Evolutionary conservation across 495 filamentous ascomycete species (phyloP).

Genomic region (Podospora didyma): DNA sequence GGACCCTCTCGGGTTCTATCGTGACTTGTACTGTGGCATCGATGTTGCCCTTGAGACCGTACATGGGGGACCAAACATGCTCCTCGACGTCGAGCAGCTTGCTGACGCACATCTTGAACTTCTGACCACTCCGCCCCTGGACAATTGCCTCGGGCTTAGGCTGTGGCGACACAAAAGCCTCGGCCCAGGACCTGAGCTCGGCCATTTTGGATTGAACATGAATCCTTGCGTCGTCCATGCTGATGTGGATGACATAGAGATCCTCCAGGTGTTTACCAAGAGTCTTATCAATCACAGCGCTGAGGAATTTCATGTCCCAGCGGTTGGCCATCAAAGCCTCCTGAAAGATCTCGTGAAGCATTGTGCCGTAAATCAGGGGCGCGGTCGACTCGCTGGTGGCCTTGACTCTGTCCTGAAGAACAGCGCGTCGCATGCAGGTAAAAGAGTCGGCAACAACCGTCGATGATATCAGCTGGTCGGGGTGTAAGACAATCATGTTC

Average conservation of each 20-base stretch:
- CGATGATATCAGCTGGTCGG: slow-evolving; percentile 90
- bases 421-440: slow-evolving; percentile 79
- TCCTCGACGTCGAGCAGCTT: slow-evolving; percentile 96
- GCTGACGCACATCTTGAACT: slow-evolving; percentile 74
- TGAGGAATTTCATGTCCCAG: slow-evolving; percentile 70
- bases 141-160: slow-evolving; percentile 73
- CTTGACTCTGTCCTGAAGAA: slow-evolving; percentile 91
- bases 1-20: slow-evolving; percentile 60
- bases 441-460: slow-evolving; percentile 93
- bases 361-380: slow-evolving; percentile 80
- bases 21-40: slow-evolving; percentile 96
- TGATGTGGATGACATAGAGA: slow-evolving; percentile 77
- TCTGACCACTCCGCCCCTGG: slow-evolving; percentile 69
- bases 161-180: slow-evolving; percentile 65
- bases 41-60: slow-evolving; percentile 94
- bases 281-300: slow-evolving; percentile 57
- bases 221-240: slow-evolving; percentile 63
- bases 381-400: slow-evolving; percentile 71
- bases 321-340: slow-evolving; percentile 77
- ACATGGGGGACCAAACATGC: slow-evolving; percentile 96
- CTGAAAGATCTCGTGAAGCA: slow-evolving; percentile 93
- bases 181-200: slow-evolving; percentile 77
- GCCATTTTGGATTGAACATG: slow-evolving; percentile 75
- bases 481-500: slow-evolving; percentile 89
- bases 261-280: slow-evolving; percentile 73